Evolutionary conservation across 2,329 filamentous ascomycete genomes (phyloP).

Genomic region (Pezicula carpinea): DNA sequence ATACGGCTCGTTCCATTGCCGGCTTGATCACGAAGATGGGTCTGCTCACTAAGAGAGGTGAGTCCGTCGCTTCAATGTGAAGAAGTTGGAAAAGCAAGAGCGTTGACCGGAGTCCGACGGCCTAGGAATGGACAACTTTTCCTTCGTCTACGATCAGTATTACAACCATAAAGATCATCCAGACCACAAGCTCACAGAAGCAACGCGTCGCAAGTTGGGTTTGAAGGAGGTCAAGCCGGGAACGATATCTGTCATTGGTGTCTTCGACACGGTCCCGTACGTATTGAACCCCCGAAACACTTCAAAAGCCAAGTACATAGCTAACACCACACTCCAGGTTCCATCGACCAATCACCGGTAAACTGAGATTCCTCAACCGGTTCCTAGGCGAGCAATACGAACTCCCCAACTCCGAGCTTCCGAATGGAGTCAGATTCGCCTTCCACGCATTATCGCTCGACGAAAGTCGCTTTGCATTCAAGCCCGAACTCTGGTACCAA

Average conservation of each 20-base stretch:
- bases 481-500: slow-evolving; percentile 29
- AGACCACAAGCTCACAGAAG: too few relatives aligned
- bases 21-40: slow-evolving; percentile 29
- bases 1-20: slow-evolving; percentile 29
- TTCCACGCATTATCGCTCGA: slow-evolving; percentile 44
- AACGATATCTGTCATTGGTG: slow-evolving; percentile 36
- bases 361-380: not conserved
- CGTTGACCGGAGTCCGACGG: too few relatives aligned
- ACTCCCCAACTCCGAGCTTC: slow-evolving; percentile 31
- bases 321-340: not conserved
- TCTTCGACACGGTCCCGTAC: slow-evolving; percentile 38
- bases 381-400: slow-evolving; percentile 18
- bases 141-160: not conserved
- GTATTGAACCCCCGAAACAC: not conserved
- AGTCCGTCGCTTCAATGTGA: not conserved
- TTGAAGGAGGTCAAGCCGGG: not conserved
- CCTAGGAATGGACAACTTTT: not conserved
- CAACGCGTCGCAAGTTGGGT: not conserved
- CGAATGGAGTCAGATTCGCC: slow-evolving; percentile 35
- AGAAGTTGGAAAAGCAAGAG: not conserved
- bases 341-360: not conserved
- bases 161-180: not conserved
- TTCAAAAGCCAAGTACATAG: not conserved
- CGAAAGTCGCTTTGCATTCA: slow-evolving; percentile 33
- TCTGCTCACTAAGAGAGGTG: slow-evolving; percentile 21